Evolutionary conservation across 306 rosid species (phyloP).

Genomic region (Inga laurina): DNA sequence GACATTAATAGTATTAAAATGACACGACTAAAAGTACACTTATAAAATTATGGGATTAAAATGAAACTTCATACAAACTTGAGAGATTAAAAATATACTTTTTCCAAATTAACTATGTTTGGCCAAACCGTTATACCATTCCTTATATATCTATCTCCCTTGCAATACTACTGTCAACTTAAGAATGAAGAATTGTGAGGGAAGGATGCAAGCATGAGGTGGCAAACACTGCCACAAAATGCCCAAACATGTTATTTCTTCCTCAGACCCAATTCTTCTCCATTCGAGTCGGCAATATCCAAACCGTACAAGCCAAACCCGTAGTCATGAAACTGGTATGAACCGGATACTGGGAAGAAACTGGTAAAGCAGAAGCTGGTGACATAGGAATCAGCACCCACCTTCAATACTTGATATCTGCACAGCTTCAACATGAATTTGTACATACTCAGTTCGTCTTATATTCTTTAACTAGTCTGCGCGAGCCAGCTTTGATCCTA

Average conservation of each 20-base stretch:
- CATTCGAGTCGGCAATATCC: not conserved
- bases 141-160: not conserved
- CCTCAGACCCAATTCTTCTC: not conserved
- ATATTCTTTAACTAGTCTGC: not conserved
- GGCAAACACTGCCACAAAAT: too few species aligned
- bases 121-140: not conserved
- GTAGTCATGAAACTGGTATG: not conserved
- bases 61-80: too few species aligned
- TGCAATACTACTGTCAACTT: not conserved
- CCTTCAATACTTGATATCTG: not conserved
- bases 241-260: not conserved
- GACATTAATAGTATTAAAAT: too few species aligned
- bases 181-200: not conserved
- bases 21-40: too few species aligned
- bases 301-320: not conserved
- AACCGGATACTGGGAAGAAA: not conserved
- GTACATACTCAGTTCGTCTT: not conserved
- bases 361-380: not conserved
- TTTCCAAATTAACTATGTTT: too few species aligned
- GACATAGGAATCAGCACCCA: not conserved
- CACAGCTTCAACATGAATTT: not conserved
- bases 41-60: too few species aligned
- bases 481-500: not conserved
- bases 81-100: too few species aligned
- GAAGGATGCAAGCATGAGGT: not conserved